Evolutionary conservation across 2,329 filamentous ascomycete species (phyloP), one percentile per base, ranked within the genome.

Genomic region (Simplicillium aogashimaense): DNA sequence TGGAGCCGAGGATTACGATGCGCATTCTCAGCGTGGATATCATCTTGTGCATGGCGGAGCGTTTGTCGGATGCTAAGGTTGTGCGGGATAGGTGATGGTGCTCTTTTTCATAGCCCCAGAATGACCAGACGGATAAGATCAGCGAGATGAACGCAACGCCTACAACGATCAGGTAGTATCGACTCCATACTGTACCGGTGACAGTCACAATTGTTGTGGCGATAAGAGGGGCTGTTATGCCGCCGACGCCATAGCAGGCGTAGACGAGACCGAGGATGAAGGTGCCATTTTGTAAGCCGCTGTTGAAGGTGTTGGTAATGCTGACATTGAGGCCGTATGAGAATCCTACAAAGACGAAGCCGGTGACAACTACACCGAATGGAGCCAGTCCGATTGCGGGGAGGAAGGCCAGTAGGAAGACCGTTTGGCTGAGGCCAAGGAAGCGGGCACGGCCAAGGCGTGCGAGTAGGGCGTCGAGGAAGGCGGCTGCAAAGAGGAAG

Each of bases 401-500:
- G 16, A 83, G 57, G 55, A 81, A 88, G 11, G 74, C 83, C 14
- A 69, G 52, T 1, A 70, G 62, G 53, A 86, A 67, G 43, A 81
- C 53, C 2, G 63, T 20, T 52, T 81, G 72, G 18, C 75, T 65
- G 11, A 83, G 42, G 29, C 78, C 74, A 18, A 87, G 65, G 1
- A 77, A 71, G 48, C 70, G 77, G 4, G 78, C 77, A 36, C 82
- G 73, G 7, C 86, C 85, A 2, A 88, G 59, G 15, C 71, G 72
- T 6, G 64, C 61, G 40, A 80, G 70, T 4, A 88, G 63, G 1
- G 63, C 58, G 51, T 88, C 81, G n/a, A 82, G 72, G 45, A 82
- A 68, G 30, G 81, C 74, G 1, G 86, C 86, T 1, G 83, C 81
- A 11, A 72, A 58, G 52, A 94, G 79, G 62, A 87, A 94, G 13